A percentile compares a stretch with the other conserved stretches of the same genome.
Conservation (phyloP, 495 filamentous ascomycete genomes). For the Neurospora sp. region DNA sequence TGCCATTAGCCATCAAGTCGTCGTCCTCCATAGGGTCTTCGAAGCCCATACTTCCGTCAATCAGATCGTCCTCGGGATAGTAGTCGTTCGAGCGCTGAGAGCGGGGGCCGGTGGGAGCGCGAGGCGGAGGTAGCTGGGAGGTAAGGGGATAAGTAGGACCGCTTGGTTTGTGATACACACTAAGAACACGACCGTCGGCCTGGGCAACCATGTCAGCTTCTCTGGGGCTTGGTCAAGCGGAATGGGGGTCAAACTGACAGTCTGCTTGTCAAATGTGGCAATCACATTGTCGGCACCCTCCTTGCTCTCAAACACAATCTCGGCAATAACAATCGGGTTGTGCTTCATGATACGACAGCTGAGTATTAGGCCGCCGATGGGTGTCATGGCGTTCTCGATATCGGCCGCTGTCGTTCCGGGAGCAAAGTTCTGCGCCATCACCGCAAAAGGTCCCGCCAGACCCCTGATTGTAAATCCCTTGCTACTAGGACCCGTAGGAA, state of each 20-base stretch:
- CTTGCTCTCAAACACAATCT: conserved; percentile 71
- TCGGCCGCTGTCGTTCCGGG: conserved; percentile 89
- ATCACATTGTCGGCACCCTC: conserved; percentile 72
- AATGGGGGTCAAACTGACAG: conserved; percentile 40
- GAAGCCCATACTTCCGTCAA: conserved; percentile 56
- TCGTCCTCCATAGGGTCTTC: conserved; percentile 44
- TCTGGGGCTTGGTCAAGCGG: not conserved
- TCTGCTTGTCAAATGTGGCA: conserved; percentile 76
- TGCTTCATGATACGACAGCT: conserved; percentile 62
- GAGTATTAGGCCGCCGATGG: conserved; percentile 57
- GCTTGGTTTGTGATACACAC: conserved; percentile 56
- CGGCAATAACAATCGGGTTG: conserved; percentile 70
- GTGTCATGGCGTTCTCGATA: conserved; percentile 76
- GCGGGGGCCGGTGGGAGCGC: conserved; percentile 17
- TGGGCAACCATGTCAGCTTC: conserved; percentile 20
- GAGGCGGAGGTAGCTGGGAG: conserved; percentile 10
- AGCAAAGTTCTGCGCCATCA: conserved; percentile 82
- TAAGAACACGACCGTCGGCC: conserved; percentile 79
- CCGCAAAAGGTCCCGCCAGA: conserved; percentile 67
- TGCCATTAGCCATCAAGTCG: conserved; percentile 3
- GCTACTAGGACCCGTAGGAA: conserved; percentile 2
- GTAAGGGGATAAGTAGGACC: not conserved
- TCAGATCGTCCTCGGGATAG: conserved; percentile 27
- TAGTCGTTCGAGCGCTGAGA: conserved; percentile 15
- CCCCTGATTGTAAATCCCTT: conserved; percentile 69